Conservation (phyloP, 345 rosid genomes). For the Eucalyptus pauciflora region DNA sequence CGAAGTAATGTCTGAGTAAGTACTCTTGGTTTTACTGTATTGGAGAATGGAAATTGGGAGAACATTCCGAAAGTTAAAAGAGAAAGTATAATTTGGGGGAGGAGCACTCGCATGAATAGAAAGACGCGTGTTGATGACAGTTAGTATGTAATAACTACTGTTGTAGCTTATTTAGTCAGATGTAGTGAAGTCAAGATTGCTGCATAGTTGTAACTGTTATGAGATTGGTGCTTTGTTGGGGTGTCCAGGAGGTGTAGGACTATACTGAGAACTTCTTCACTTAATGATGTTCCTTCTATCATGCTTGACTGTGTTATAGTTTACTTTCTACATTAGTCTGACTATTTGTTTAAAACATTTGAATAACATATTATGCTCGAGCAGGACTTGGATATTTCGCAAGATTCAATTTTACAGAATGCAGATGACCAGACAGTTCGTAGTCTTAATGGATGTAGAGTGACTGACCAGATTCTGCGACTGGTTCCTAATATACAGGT, state of each 20-base stretch:
- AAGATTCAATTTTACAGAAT: conserved; percentile 82
- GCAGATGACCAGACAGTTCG: conserved; percentile 95
- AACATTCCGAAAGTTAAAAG: background rate
- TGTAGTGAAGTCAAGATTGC: background rate
- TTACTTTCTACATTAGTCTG: background rate
- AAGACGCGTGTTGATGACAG: background rate
- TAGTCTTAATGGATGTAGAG: conserved; percentile 98
- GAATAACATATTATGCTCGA: background rate
- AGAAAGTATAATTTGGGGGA: background rate
- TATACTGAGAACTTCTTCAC: background rate
- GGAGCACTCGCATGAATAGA: background rate
- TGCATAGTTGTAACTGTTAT: background rate
- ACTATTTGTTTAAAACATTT: background rate
- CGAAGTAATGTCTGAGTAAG: background rate
- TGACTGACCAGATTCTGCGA: conserved; percentile 96
- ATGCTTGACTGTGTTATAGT: background rate
- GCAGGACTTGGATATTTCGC: conserved; percentile 89
- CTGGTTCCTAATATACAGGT: conserved; percentile 97
- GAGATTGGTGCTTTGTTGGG: background rate
- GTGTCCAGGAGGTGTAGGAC: background rate
- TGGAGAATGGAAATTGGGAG: background rate
- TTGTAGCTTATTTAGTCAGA: background rate
- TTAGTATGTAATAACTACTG: background rate
- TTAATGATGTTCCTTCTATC: background rate
- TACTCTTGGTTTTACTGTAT: background rate